Evolutionary conservation across 257 asterid genomes (phyloP).

Genomic region (Plantago ovata): DNA sequence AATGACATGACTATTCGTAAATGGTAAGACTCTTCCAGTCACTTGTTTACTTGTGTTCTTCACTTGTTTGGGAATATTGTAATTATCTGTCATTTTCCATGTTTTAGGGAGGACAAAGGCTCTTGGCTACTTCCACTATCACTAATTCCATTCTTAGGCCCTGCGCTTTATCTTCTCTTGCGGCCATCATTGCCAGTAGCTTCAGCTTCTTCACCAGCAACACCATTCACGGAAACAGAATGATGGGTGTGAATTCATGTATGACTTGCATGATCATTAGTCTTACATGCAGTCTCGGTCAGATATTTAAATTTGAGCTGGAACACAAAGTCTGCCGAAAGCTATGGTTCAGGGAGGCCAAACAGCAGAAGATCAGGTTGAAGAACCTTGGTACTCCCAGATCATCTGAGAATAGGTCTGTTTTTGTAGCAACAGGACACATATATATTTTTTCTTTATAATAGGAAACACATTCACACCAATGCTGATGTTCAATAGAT

Average conservation of each 20-base stretch:
- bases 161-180: constrained; percentile 75
- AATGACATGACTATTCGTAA: constrained; percentile 84
- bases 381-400: too few relatives aligned
- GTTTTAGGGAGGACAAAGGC: constrained; percentile 62
- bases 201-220: constrained; percentile 20
- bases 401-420: too few relatives aligned
- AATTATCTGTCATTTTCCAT: constrained; percentile 1
- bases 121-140: constrained; percentile 88
- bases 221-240: constrained; percentile 19
- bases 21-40: constrained; percentile 42
- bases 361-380: too few relatives aligned
- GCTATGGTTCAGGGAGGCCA: too few relatives aligned
- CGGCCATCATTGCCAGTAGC: constrained; percentile 58
- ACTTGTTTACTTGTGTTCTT: not conserved
- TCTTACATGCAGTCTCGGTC: too few relatives aligned
- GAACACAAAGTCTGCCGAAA: too few relatives aligned
- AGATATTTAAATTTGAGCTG: too few relatives aligned
- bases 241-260: constrained; percentile 5
- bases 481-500: too few relatives aligned
- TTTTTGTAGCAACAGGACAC: too few relatives aligned
- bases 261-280: not conserved
- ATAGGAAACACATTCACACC: too few relatives aligned
- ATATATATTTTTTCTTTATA: too few relatives aligned
- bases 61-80: not conserved
- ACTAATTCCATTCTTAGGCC: constrained; percentile 70